Percentiles rank a stretch among this genome's conserved stretches.
phyloP scores from a whole-genome alignment of 768 basidiomycete species.

The Xerocomellus chrysenteron region DNA sequence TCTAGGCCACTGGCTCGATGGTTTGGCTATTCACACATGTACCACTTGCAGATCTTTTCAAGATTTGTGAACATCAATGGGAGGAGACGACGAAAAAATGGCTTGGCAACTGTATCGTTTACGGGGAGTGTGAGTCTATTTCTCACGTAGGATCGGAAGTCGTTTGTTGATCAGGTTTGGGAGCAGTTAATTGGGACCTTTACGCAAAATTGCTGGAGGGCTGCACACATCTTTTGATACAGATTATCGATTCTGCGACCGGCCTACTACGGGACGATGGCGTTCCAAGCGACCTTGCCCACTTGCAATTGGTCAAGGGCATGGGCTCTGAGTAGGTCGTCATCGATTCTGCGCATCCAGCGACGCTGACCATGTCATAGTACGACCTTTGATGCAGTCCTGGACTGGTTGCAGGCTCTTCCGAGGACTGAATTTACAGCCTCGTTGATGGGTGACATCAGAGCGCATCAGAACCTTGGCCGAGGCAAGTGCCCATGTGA shows the following conservation, averaged over 20 bases:
- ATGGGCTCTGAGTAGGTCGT: constrained; percentile 42
- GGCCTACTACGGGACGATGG: constrained; percentile 30
- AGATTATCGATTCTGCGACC: constrained; percentile 29
- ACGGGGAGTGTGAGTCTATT: constrained; percentile 47
- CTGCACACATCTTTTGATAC: constrained; percentile 42
- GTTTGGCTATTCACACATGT: background rate
- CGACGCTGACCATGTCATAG: constrained; percentile 14
- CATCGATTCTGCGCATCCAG: background rate
- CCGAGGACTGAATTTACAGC: constrained; percentile 15
- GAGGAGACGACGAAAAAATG: constrained; percentile 18
- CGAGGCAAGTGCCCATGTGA: constrained; percentile 20
- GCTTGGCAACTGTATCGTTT: constrained; percentile 26
- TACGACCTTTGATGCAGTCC: constrained; percentile 23
- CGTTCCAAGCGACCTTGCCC: constrained; percentile 31
- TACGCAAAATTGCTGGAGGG: constrained; percentile 46
- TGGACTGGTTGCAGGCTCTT: constrained; percentile 27
- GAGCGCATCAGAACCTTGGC: constrained; percentile 24
- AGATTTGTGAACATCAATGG: constrained; percentile 24
- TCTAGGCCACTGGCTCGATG: constrained; percentile 13
- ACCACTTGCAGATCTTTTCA: constrained; percentile 25
- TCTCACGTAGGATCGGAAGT: background rate
- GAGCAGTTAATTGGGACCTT: constrained; percentile 56
- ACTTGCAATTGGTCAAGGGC: constrained; percentile 33
- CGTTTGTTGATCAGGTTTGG: background rate
- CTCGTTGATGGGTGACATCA: constrained; percentile 24